A percentile compares a stretch with the other conserved stretches of the same genome.
These are phyloP conservation scores for Plicaturopsis crispa DNA, from an alignment of 768 basidiomycete species.

Conservation along the genomic window DNA sequence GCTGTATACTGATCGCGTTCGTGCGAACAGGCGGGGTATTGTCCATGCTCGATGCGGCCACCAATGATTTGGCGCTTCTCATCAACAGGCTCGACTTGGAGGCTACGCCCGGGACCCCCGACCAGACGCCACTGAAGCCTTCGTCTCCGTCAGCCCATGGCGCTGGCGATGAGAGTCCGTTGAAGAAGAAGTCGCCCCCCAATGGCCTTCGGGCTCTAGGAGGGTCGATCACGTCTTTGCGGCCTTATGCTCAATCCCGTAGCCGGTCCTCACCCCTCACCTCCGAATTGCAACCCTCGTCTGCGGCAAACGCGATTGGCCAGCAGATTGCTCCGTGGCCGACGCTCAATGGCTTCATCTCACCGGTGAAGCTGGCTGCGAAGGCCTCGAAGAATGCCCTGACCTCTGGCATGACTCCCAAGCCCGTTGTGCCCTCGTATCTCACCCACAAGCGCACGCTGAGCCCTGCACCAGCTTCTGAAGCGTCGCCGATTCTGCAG, in stretches of 20 bases:
- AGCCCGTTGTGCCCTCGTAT: conserved; percentile 14
- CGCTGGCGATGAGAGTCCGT: too few species aligned
- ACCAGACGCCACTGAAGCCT: conserved; percentile 35
- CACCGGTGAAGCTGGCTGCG: not conserved
- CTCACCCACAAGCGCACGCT: conserved; percentile 44
- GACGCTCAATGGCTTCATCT: conserved; percentile 25
- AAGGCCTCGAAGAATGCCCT: conserved; percentile 4
- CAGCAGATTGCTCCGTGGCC: conserved; percentile 63
- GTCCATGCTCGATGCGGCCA: conserved; percentile 71
- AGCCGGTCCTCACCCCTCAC: conserved; percentile 6
- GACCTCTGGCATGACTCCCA: conserved; percentile 1
- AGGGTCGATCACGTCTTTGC: conserved; percentile 42
- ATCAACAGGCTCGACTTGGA: conserved; percentile 79
- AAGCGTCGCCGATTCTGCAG: conserved; percentile 51
- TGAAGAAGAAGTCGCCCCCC: too few species aligned
- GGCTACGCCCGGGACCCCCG: conserved; percentile 59
- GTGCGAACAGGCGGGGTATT: conserved; percentile 54
- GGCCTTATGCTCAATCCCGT: conserved; percentile 38
- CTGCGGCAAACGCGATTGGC: conserved; percentile 23
- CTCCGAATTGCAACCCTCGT: not conserved
- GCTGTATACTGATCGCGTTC: conserved; percentile 3
- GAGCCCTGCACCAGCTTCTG: conserved; percentile 52
- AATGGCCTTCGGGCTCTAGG: too few species aligned
- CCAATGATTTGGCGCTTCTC: conserved; percentile 69
- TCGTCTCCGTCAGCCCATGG: conserved; percentile 24